These are phyloP conservation scores for Rubus parviflorus DNA, from an alignment of 306 rosid species.

Conservation along the genomic window DNA sequence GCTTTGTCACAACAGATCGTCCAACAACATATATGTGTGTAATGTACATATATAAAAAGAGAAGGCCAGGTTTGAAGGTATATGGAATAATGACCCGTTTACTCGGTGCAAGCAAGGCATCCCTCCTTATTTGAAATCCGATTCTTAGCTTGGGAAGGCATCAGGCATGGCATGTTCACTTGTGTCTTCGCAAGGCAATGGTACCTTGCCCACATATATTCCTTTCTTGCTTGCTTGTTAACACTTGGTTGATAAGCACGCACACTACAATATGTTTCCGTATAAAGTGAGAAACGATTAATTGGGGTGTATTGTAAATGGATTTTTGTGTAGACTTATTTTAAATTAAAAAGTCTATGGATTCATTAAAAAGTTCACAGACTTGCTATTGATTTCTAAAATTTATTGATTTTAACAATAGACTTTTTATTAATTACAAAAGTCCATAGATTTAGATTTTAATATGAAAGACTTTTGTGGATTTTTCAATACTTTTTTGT, in stretches of 20 bases:
- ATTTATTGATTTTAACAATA: no score
- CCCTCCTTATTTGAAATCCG: constrained; percentile 5
- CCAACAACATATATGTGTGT: constrained; percentile 4
- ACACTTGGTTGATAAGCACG: neutral
- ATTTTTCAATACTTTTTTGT: no score
- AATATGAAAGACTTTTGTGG: no score
- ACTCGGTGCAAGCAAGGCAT: constrained; percentile 51
- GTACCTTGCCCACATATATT: neutral
- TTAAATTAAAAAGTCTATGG: no score
- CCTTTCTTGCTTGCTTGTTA: neutral
- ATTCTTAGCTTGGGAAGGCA: constrained; percentile 39
- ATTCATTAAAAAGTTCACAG: no score
- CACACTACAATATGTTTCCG: neutral
- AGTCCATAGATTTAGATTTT: no score
- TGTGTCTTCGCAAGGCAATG: neutral
- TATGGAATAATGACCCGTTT: constrained; percentile 24
- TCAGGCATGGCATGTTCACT: neutral
- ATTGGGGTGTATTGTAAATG: no score
- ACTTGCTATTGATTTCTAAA: no score
- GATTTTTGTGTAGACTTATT: no score
- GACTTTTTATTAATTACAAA: no score
- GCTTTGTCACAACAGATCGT: neutral
- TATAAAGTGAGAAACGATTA: neutral
- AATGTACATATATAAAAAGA: constrained; percentile 11
- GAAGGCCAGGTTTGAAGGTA: neutral